Base-by-base conservation (phyloP, 2,329 filamentous ascomycete species). In the Talaromyces sp. region DNA sequence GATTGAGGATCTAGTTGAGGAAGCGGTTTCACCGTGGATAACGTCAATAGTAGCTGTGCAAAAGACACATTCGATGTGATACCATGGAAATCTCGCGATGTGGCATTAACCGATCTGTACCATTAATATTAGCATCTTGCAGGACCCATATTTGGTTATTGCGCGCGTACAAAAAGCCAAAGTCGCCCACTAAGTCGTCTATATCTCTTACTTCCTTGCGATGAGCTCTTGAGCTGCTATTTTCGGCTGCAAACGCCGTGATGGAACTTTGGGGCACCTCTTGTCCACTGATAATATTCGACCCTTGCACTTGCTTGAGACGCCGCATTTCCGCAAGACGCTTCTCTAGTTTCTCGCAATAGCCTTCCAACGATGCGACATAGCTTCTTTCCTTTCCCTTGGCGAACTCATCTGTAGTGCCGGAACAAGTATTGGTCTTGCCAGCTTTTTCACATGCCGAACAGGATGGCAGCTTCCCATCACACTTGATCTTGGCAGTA, bases 371-470 rank as follows among this genome's bases (percentile, higher is more conserved):
- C 0, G 93, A 95, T 7, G 93, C 91, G 45, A 97, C 92, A 80
- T 97, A 99, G 74, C 92, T 97, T 67, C 93, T 82, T 70, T 97
- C 94, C 73, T 97, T 97, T 61, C 94, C 94, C 62, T 91, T 83
- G 0, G 93, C 92, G 74, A 97, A 97, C 71, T 97, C 91, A 69
- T 97, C 93, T 67, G 95, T 97, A 7, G 91, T 92, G 57, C 91
- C 91, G 6, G 91, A 96, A 72, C 94, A 99, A 70, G 95, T 91
- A 60, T 81, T 86, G 57, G 89, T 86, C 61, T 91, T 88, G 31
- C 92, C 91, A 13, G 91, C 90, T 75, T 91, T 92, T 74, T 97
- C 93, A 70, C 94, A 97, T 17, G 93, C 93, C 7, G 91, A 95
- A 70, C 94, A 99, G 7, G 92, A 91, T 10, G 94, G 94, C 37